A percentile compares a stretch with the other conserved stretches of the same genome.
These are phyloP conservation scores for Arxiozyma telluris DNA, from an alignment of 1,139 yeast genomes.

Conservation along the genomic window DNA sequence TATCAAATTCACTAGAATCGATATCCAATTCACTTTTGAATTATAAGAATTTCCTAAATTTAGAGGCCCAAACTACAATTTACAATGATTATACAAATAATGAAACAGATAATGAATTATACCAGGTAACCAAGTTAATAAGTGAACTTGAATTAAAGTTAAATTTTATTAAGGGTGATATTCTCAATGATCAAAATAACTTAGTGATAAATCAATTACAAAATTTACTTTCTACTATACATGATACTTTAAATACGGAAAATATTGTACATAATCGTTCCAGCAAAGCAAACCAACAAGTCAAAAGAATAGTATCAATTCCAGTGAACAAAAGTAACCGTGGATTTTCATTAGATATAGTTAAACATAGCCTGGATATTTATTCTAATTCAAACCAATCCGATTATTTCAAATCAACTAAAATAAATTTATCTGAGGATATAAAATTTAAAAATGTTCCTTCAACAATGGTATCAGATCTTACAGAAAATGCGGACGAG, in stretches of 20 bases:
- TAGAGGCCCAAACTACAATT: neutral
- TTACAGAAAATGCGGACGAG: slow-evolving; percentile 7
- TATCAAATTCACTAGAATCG: neutral
- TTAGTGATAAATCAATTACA: neutral
- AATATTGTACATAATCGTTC: neutral
- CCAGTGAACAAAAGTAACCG: neutral
- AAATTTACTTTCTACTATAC: neutral
- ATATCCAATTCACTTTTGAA: neutral
- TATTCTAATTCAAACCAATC: neutral
- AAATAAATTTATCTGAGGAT: slow-evolving; percentile 10
- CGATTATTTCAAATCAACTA: neutral
- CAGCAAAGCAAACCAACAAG: neutral
- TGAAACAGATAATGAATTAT: neutral
- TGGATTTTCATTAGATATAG: slow-evolving; percentile 11
- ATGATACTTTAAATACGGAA: neutral
- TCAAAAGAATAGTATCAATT: neutral
- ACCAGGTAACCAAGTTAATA: neutral
- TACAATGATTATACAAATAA: no score
- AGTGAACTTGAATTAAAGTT: neutral
- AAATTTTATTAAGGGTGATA: no score
- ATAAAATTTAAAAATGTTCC: slow-evolving; percentile 16
- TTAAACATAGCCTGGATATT: slow-evolving; percentile 1
- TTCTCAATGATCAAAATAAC: neutral
- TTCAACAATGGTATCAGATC: slow-evolving; percentile 8
- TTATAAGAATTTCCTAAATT: slow-evolving; percentile 1